Evolutionary conservation across 352 stramenopile genomes (phyloP).

Genomic region (Pythium angustatum): DNA sequence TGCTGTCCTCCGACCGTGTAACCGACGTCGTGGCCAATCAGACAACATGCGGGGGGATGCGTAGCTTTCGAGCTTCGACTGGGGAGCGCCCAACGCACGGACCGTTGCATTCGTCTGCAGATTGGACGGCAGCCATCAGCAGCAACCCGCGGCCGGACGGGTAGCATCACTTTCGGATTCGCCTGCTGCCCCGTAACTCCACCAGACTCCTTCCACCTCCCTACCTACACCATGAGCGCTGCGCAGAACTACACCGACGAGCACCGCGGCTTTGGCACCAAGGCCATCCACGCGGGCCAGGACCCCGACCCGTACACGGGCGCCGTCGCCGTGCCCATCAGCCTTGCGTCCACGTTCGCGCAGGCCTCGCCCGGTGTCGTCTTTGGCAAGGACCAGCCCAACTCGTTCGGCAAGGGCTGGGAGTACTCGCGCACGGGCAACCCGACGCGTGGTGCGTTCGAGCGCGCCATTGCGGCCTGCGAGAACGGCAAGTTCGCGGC

Average conservation of each 20-base stretch:
- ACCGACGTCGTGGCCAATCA: constrained; percentile 12
- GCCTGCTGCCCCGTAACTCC: neutral
- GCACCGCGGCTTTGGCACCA: constrained; percentile 82
- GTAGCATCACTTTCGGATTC: constrained; percentile 10
- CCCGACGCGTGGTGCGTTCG: constrained; percentile 94
- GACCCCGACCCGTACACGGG: constrained; percentile 72
- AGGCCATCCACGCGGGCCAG: constrained; percentile 84
- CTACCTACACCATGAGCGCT: constrained; percentile 40
- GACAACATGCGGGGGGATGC: constrained; percentile 1
- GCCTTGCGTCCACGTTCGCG: constrained; percentile 91
- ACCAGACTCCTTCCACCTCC: neutral
- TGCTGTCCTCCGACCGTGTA: neutral
- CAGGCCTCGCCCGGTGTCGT: constrained; percentile 77
- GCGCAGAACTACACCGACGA: constrained; percentile 66
- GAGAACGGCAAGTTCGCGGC: constrained; percentile 91
- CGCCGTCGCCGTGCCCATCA: constrained; percentile 90
- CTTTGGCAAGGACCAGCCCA: constrained; percentile 70
- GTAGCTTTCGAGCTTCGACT: no score
- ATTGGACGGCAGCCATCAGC: constrained; percentile 17
- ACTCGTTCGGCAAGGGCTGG: constrained; percentile 95
- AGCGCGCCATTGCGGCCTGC: constrained; percentile 90
- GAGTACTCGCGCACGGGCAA: constrained; percentile 95
- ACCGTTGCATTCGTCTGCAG: constrained; percentile 31
- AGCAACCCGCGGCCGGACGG: neutral
- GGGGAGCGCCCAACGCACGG: neutral